Base-by-base conservation (phyloP, 129 eudicot species). In the Centella asiatica region DNA sequence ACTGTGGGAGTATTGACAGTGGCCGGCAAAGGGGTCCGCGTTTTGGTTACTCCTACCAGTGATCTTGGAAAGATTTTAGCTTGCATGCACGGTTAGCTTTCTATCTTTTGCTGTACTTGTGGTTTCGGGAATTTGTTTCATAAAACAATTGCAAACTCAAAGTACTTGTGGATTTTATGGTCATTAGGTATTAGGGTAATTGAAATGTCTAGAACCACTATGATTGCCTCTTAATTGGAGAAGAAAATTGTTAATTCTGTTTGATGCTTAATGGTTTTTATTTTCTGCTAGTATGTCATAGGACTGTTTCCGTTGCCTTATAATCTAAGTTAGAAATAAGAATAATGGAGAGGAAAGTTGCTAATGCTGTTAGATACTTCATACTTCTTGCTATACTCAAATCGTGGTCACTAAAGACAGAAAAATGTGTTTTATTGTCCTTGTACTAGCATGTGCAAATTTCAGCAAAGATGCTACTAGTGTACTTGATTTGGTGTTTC, bases 21-120 rank as follows among this genome's bases (percentile, higher is more conserved):
- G 99, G 95, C 96, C 10, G 99, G 99, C n/a, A 88, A 93, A 78
- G 99, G 99, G 4, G 99, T 93, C 68, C 87, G 96, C 12, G 99
- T 93, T 61, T 64, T 93, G 60, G 95, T 88, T 44, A 93, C 99
- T 69, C 99, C 99, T 4, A 93, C 96, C 23, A 85, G 89, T 47
- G 99, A 93, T 72, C 96, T 93, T 77, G 99, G 99, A 31, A 88
- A 93, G 79, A 87, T 93, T 53, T 66, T 93, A 64, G 96, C 95
- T 65, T 85, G 96, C 85, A 88, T 88, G 95, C 96, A 93, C 69
- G 99, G 96, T 93, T 60, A 67, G 96, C 67, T 62, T n/a, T 60
- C 19, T 49, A 20, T 6, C 19, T 1, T 1, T 66, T 5, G 19
- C n/a, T 74, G 37, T 17, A 45, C 44, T 62, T 15, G 2, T 19